These are phyloP conservation scores for Phalaenopsis hybrid DNA, from an alignment of 116 monocot species.

Conservation along the genomic window DNA sequence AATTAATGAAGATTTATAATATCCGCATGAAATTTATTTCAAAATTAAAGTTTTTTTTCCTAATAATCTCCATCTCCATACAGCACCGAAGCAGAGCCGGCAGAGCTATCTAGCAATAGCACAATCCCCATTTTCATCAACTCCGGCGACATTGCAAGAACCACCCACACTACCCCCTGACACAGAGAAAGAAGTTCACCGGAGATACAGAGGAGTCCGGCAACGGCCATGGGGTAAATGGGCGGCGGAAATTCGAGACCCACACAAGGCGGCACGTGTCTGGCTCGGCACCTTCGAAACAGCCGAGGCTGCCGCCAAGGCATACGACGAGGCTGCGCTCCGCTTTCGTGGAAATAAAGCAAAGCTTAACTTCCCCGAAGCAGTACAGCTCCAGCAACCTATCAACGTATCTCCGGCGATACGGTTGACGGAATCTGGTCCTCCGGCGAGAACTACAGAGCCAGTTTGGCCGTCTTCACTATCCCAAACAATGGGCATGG, in stretches of 20 bases:
- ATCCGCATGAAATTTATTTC: too few species aligned
- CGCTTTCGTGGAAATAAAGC: conserved; percentile 65
- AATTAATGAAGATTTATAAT: too few species aligned
- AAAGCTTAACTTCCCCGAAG: conserved; percentile 77
- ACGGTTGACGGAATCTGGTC: not conserved
- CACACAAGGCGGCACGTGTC: conserved; percentile 57
- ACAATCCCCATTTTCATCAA: not conserved
- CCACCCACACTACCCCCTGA: not conserved
- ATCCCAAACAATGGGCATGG: too few species aligned
- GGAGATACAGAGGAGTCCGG: conserved; percentile 63
- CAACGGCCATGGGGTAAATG: conserved; percentile 82
- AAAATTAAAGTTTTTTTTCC: too few species aligned
- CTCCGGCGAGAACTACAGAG: not conserved
- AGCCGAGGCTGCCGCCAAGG: conserved; percentile 60
- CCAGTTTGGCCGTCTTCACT: not conserved
- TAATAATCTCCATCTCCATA: too few species aligned
- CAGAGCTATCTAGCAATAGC: not conserved
- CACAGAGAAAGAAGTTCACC: conserved; percentile 6
- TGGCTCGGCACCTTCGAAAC: conserved; percentile 89
- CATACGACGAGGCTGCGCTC: conserved; percentile 71
- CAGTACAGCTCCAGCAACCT: conserved; percentile 16
- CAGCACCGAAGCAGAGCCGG: not conserved
- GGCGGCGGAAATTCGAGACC: conserved; percentile 83
- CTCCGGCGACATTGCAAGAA: not conserved
- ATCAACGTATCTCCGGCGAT: not conserved